Base-by-base conservation (phyloP, 495 filamentous ascomycete genomes). In the Xylaria palmicola region DNA sequence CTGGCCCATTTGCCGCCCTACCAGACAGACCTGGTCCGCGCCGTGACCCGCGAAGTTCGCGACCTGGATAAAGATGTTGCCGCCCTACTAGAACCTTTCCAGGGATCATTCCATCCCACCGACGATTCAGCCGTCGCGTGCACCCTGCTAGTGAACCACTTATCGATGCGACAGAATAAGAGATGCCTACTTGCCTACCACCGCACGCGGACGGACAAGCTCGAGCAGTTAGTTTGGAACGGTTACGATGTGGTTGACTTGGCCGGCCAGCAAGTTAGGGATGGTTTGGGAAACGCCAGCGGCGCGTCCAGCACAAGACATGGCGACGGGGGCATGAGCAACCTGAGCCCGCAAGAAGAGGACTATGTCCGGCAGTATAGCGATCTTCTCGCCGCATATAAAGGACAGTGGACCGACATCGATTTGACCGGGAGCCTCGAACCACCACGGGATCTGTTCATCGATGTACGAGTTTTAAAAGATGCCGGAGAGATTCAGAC, bases 401-500 rank as follows among this genome's bases (percentile, higher is more conserved):
- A 99, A 74, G 95, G 95, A 0, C 92, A 97, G 66, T 99, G 94
- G 93, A 98, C 93, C 22, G 95, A 99, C 74, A 88, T 99, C 54
- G 95, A 99, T 75, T 77, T 99, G 57, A 98, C 94, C 13, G 95
- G 95, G 43, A 93, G 89, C 64, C 80, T 99, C 72, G 93, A 98
- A 70, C 95, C 95, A 34, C 94, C 95, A 30, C 86, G 84, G 70
- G 95, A 99, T 78, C 76, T 99, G 52, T 99, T 99, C 71, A 95
- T 99, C 72, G 95, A 99, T 75, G 95, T 99, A 51, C 80, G 95
- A 56, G 95, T 98, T 53, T 74, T 99, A 62, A 97, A 94, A 71
- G 94, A 99, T 79, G 95, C 93, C 43, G 95, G 95, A 24, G 94
- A 98, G 80, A 96, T 99, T 63, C 94, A 99, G 77, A 99, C 95